Base-by-base conservation (phyloP, 768 basidiomycete genomes). In the Porphyrellus cyaneotinctus region DNA sequence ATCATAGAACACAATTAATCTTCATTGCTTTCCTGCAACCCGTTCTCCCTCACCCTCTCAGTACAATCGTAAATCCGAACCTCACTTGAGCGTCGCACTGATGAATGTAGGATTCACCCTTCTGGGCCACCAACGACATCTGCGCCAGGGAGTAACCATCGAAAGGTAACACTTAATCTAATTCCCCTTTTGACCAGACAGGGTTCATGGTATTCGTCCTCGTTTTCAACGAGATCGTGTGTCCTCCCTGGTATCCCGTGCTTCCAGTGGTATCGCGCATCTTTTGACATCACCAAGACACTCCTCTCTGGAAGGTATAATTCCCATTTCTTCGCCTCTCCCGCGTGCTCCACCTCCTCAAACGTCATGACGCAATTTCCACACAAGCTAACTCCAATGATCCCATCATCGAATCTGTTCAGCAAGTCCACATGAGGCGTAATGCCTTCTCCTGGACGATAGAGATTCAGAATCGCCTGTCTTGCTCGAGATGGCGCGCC, bases 401-500 rank as follows among this genome's bases (percentile, higher is more conserved):
- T 95, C 1, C 91, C 93, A 64, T 95, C 91, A 8, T 81, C 91
- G 63, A 88, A 98, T 14, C 95, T 82, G 24, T 76, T 72, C 4
- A 91, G 78, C 22, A 98, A 75, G 64, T 98, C 95, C 38, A 98
- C 79, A 60, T 97, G 95, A 0, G 91, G 80, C 0, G 84, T 74
- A 58, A 98, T 97, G 12, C 95, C 95, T 66, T 93, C 83, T 8
- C 95, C 95, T 0, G 93, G 91, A 20, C 73, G 72, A 66, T 98
- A 98, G 2, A 94, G 74, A 66, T 97, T 98, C 47, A 97, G 59
- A 51, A 97, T 98, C 1, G 84, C 89, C 64, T 97, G 94, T 24
- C 91, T 78, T 0, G 89, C 85, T 23, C 69, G 54, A 47, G 70
- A 67, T 28, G 76, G 70, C 39, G 63, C 58, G 6, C 55, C 53